Evolutionary conservation across 345 rosid species (phyloP), one percentile per base, ranked within the genome.

Genomic region (Pistacia vera): DNA sequence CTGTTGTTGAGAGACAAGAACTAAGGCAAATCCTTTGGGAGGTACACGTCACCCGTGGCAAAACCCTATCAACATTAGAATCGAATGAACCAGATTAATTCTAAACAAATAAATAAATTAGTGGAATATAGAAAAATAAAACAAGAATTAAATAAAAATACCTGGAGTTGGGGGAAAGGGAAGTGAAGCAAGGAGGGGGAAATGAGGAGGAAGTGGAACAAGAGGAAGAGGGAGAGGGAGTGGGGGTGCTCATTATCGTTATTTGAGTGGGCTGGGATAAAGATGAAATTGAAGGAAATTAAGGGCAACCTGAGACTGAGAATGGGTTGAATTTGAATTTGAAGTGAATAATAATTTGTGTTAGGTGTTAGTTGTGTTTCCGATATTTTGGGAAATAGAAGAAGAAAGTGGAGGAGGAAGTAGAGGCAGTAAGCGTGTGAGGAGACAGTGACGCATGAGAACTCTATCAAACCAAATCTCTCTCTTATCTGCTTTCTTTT

Each of bases 181-280:
- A 75, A 55, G 82, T 41, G 74, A 78, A 79, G 46, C 76, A 73
- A 65, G 81, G 78, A 70, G 82, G 84, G 74, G 85, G 85, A 71
- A 87, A 76, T 6, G 87, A 64, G 1, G 92, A 86, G 74, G 86
- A 83, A 52, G 87, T 81, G 10, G 80, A 81, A 22, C 85, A 78
- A 7, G 90, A 79, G 51, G 78, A 87, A 20, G 86, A 81, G 44
- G 77, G 22, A 55, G 71, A 60, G 7, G 82, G 41, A 49, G 28
- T 61, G 2, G 66, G 1, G 1, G 5, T 16, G 41, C 16, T 68
- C 44, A 68, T 12, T 16, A 18, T 63, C 76, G 49, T 33, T 58
- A 49, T 73, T 3, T 12, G 41, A 38, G 41, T 38, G 41, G 7
- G 7, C 7, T 38, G 41, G 0, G 5, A 38, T 38, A 38, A 38